Conservation (phyloP, 169 alveolate species). For the Plasmodium gonderi region DNA sequence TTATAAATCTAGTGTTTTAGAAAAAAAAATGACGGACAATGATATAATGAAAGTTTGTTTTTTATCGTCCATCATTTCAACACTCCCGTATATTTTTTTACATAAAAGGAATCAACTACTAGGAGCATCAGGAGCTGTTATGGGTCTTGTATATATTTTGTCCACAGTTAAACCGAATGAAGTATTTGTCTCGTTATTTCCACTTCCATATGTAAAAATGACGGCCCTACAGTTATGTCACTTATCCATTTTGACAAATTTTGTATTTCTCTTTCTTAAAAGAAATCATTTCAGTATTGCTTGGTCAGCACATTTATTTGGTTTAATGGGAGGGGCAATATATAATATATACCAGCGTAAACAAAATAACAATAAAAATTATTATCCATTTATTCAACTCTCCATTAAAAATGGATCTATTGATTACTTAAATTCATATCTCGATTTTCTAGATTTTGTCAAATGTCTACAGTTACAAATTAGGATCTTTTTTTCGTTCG, state of each 20-base stretch:
- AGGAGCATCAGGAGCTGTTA: conserved; percentile 87
- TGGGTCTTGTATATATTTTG: conserved; percentile 81
- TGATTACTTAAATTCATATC: conserved; percentile 61
- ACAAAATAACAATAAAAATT: conserved; percentile 28
- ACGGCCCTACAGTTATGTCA: conserved; percentile 84
- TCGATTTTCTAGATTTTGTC: conserved; percentile 37
- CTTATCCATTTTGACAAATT: conserved; percentile 79
- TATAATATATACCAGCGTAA: conserved; percentile 80
- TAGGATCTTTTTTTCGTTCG: conserved; percentile 54
- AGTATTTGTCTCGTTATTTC: conserved; percentile 80
- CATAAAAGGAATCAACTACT: conserved; percentile 76
- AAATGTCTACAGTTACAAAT: conserved; percentile 30
- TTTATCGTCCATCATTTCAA: conserved; percentile 52
- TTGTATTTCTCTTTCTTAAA: conserved; percentile 77
- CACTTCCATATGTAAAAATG: conserved; percentile 82
- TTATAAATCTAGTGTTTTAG: conserved; percentile 52
- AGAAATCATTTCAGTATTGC: conserved; percentile 76
- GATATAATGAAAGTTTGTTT: conserved; percentile 45
- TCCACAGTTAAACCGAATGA: conserved; percentile 84
- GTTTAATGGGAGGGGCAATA: conserved; percentile 81
- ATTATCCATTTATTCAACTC: conserved; percentile 65
- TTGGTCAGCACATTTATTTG: conserved; percentile 87
- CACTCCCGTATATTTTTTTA: conserved; percentile 50
- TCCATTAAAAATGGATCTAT: conserved; percentile 66
- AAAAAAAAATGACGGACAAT: conserved; percentile 54